phyloP scores from a whole-genome alignment of 2,329 filamentous ascomycete genomes.

The Ceratocystis albifundus region DNA sequence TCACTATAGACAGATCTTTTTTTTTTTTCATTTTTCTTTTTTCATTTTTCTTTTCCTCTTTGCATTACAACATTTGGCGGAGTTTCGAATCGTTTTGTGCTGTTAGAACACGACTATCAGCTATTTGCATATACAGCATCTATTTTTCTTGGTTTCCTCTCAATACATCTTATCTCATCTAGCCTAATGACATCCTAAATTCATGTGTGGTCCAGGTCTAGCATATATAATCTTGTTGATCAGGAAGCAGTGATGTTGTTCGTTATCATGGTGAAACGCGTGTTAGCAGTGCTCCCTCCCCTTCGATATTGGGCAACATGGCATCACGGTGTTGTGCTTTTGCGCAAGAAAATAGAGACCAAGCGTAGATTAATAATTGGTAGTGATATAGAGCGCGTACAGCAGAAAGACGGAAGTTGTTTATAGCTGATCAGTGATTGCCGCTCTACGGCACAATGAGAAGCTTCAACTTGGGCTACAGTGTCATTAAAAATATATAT shows the following conservation, averaged over 20 bases:
- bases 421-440: not conserved
- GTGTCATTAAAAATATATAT: not conserved
- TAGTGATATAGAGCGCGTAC: not conserved
- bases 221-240: not conserved
- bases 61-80: not conserved
- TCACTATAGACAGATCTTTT: constrained; percentile 12
- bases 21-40: not conserved
- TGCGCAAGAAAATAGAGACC: not conserved
- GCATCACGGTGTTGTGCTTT: not conserved
- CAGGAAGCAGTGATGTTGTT: not conserved
- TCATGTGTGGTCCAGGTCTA: not conserved
- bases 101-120: constrained; percentile 17
- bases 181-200: not conserved
- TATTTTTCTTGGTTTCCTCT: not conserved
- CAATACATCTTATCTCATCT: constrained; percentile 8
- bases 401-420: not conserved
- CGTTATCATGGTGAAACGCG: not conserved
- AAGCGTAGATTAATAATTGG: not conserved
- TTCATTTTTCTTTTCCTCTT: constrained; percentile 5
- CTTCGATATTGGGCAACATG: not conserved
- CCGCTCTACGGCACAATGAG: too few species aligned
- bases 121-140: constrained; percentile 4
- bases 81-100: constrained; percentile 14
- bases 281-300: not conserved
- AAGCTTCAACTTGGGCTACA: not conserved